phyloP scores from a whole-genome alignment of 345 rosid species.

The Mercurialis annua region DNA sequence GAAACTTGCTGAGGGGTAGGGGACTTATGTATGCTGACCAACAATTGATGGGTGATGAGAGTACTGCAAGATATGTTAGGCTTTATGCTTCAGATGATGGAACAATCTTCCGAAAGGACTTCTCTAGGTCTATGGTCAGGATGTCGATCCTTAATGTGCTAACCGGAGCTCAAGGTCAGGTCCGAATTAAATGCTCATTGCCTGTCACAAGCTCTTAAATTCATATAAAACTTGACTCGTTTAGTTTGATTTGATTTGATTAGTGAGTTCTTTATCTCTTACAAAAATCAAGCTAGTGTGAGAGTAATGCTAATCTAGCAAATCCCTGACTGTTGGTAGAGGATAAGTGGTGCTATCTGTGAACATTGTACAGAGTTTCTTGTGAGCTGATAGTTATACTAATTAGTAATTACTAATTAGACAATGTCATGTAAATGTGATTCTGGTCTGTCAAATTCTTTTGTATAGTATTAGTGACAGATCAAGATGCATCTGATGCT shows the following conservation, averaged over 20 bases:
- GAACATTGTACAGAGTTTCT: neutral
- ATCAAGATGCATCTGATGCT: no score
- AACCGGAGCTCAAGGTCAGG: conserved; percentile 35
- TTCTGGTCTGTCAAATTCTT: neutral
- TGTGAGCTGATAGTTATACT: neutral
- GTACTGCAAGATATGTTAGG: conserved; percentile 35
- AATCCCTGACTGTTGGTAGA: neutral
- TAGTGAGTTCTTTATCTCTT: no score
- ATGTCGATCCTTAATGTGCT: conserved; percentile 39
- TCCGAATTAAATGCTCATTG: conserved; percentile 24
- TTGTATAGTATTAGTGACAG: no score
- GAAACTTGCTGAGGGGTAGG: conserved; percentile 41
- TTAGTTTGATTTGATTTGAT: neutral
- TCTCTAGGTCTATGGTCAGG: conserved; percentile 48
- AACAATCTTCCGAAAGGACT: conserved; percentile 34
- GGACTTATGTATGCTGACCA: conserved; percentile 48
- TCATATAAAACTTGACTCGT: neutral
- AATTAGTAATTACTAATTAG: no score
- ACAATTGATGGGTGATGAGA: conserved; percentile 45
- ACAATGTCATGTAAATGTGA: neutral
- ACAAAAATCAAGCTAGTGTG: no score
- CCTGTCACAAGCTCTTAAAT: neutral
- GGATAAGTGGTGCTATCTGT: neutral
- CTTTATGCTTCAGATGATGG: conserved; percentile 38
- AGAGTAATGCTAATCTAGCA: no score